Evolutionary conservation across 495 filamentous ascomycete genomes (phyloP), one percentile per base, ranked within the genome.

Genomic region (Aspergillus wentii): DNA sequence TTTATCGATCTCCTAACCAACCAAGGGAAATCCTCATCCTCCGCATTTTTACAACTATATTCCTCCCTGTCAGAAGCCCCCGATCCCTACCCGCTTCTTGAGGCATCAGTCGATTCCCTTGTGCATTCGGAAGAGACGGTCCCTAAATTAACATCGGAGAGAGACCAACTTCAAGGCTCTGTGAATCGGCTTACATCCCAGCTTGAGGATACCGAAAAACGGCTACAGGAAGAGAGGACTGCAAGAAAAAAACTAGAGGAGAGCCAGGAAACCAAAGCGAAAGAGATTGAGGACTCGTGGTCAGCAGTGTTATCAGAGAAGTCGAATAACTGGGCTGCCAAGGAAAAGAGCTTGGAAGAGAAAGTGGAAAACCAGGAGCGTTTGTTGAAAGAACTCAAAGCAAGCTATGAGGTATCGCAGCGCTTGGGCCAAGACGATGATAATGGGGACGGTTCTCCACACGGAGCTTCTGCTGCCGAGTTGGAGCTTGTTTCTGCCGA

Each of bases 1-100:
- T 99, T 95, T 54, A 95, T 99, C 59, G 94, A 99, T 51, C 80
- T 94, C 32, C 69, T 97, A 36, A 94, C 91, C 15, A 96, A 87
- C 56, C 88, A 95, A 47, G 87, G 88, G 33, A 97, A 97, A 56
- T 76, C 86, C 3, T 86, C 90, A 14, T 90, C 90, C 38, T 86
- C 88, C 15, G 82, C 92, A 8, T 97, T 97, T 54, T 67, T 96
- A 22, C 87, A 92, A 50, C 66, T 91, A 17, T 99, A 99, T 59
- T 91, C 88, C 10, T 83, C 89, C 6, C 65, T 99, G 13, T 95
- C 91, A 28, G 94, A 97, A 63, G 92, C 88, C 0, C 90, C 92
- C 9, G 92, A 99, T 61, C 92, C 92, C 14, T 99, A 97, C 51
- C 94, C 92, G 5, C 69, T 99, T 16, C 79, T 99, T 15, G 92